Percentiles rank a stretch among this genome's conserved stretches.
Conservation (phyloP, 139 green algal species). For the Choricystis sp. region DNA sequence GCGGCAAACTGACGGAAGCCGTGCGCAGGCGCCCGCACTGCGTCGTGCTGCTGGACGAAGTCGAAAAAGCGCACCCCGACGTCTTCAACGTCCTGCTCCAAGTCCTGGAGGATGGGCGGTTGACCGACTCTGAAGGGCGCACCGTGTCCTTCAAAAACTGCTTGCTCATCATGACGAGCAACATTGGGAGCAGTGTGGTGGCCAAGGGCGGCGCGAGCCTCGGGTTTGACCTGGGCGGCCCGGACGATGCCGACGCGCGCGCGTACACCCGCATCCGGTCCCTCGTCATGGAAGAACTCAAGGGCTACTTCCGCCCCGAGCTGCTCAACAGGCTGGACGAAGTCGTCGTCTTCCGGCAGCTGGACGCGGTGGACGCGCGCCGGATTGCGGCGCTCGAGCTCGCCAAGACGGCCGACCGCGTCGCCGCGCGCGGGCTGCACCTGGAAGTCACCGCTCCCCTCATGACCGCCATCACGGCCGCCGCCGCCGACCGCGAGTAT, state of each 20-base stretch:
- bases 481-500: conserved; percentile 46
- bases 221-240: conserved; percentile 37
- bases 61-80: conserved; percentile 98
- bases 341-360: conserved; percentile 64
- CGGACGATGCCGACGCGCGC: conserved; percentile 15
- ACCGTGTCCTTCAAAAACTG: conserved; percentile 62
- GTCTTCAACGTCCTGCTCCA: conserved; percentile 97
- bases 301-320: conserved; percentile 61
- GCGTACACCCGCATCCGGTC: conserved; percentile 35
- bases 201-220: conserved; percentile 35
- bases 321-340: conserved; percentile 73
- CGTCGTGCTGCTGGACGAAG: conserved; percentile 91
- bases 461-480: conserved; percentile 34
- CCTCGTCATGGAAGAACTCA: conserved; percentile 66
- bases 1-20: conserved; percentile 61
- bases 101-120: conserved; percentile 84
- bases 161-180: conserved; percentile 65
- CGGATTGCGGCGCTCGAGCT: conserved; percentile 54
- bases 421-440: conserved; percentile 21
- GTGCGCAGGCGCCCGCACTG: conserved; percentile 59
- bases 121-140: conserved; percentile 67
- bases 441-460: conserved; percentile 23
- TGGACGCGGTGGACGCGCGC: conserved; percentile 31
- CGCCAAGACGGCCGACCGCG: conserved; percentile 25
- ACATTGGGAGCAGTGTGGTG: conserved; percentile 49